Percentiles rank a stretch among this genome's conserved stretches.
Evolutionary conservation across 352 stramenopile genomes (phyloP).

Genomic region (Phytophthora meadii): DNA sequence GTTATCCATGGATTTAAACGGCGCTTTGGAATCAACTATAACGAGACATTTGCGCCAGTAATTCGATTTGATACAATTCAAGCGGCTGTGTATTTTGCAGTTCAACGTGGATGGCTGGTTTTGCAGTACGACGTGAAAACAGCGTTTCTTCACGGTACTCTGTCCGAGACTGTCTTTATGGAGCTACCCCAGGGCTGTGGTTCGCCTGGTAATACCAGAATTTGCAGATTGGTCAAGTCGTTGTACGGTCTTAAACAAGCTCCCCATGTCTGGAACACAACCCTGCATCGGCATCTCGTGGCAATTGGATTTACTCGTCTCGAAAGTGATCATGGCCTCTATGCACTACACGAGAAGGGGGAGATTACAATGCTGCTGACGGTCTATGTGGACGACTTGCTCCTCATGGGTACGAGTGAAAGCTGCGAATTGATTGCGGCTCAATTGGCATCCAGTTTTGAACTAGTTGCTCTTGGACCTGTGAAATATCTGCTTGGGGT

Average conservation of each 20-base stretch:
- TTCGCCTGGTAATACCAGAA: not conserved
- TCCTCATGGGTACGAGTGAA: not conserved
- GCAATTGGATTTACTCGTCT: slow-evolving; percentile 1
- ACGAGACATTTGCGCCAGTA: not conserved
- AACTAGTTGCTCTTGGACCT: not conserved
- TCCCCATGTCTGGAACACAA: too few species aligned
- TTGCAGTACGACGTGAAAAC: slow-evolving; percentile 1
- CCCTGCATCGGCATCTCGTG: not conserved
- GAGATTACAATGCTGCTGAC: not conserved
- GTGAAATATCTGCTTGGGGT: not conserved
- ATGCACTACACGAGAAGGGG: not conserved
- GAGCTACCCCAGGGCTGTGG: not conserved
- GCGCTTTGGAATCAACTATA: not conserved
- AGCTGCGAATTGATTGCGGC: not conserved
- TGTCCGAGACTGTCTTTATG: not conserved
- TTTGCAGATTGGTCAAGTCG: slow-evolving; percentile 1
- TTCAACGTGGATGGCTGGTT: not conserved
- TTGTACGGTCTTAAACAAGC: not conserved
- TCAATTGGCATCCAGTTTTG: not conserved
- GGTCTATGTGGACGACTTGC: not conserved
- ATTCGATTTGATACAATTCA: not conserved
- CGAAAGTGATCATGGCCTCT: slow-evolving; percentile 8
- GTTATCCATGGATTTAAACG: slow-evolving; percentile 6
- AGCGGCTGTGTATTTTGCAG: not conserved
- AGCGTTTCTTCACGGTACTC: not conserved